These are phyloP conservation scores for Penicillium sp. DNA, from an alignment of 2,329 filamentous ascomycete genomes.

Conservation along the genomic window DNA sequence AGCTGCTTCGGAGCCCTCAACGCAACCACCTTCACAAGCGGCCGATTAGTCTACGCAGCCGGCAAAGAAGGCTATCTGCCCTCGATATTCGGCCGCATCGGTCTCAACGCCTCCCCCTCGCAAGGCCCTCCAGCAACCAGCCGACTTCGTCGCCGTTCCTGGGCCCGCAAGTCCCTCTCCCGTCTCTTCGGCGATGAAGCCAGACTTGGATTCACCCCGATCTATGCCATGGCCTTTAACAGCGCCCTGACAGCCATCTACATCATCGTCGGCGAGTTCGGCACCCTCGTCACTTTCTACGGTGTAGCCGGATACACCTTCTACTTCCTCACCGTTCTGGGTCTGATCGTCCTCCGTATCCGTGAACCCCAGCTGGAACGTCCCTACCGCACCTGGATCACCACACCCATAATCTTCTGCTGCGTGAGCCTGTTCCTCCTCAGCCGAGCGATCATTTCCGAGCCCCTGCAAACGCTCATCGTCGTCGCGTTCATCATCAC, in stretches of 20 bases:
- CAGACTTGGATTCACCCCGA: conserved; percentile 86
- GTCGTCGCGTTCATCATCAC: conserved; percentile 81
- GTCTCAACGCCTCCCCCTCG: conserved; percentile 51
- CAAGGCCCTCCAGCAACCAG: conserved; percentile 23
- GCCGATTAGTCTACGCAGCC: conserved; percentile 86
- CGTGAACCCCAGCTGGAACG: conserved; percentile 82
- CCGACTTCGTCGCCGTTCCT: conserved; percentile 47
- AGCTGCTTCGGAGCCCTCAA: conserved; percentile 95
- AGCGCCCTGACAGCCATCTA: conserved; percentile 69
- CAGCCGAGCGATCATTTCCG: conserved; percentile 81
- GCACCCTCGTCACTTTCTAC: conserved; percentile 91
- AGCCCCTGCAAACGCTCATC: conserved; percentile 83
- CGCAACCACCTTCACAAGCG: conserved; percentile 88
- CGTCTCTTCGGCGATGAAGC: conserved; percentile 71
- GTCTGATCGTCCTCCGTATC: conserved; percentile 85
- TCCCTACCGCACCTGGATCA: conserved; percentile 95
- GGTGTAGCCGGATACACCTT: conserved; percentile 96
- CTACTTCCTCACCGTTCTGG: conserved; percentile 93
- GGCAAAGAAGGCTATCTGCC: conserved; percentile 95
- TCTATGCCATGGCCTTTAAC: conserved; percentile 86
- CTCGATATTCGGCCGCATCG: conserved; percentile 75
- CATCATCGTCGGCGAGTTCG: conserved; percentile 83
- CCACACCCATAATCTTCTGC: conserved; percentile 95
- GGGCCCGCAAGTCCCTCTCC: conserved; percentile 58
- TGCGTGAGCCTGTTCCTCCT: conserved; percentile 93